Percentiles rank a stretch among this genome's conserved stretches.
Evolutionary conservation across 2,329 filamentous ascomycete genomes (phyloP).

Genomic region (Hirsutella rhossiliensis): DNA sequence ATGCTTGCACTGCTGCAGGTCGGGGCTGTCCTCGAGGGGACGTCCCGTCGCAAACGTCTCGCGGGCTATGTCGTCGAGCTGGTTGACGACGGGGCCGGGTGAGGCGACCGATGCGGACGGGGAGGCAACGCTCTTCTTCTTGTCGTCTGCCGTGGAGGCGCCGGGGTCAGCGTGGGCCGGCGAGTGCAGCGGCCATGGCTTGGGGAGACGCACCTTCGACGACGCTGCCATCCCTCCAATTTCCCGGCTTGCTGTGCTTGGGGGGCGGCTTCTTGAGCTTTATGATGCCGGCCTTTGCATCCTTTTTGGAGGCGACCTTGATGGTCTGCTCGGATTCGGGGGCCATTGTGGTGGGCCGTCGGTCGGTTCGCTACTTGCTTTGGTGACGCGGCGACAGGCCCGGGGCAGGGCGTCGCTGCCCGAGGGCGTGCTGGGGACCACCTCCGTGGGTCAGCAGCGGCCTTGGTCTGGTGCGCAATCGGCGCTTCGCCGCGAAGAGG

Average conservation of each 20-base stretch:
- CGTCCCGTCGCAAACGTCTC: conserved; percentile 73
- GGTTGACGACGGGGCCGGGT: conserved; percentile 47
- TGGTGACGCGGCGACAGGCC: background rate
- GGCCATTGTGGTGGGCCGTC: conserved; percentile 1
- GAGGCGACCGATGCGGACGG: conserved; percentile 29
- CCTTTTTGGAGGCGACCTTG: conserved; percentile 49
- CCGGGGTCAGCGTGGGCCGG: background rate
- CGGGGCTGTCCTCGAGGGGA: conserved; percentile 67
- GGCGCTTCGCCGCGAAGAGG: background rate
- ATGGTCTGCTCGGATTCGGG: conserved; percentile 40
- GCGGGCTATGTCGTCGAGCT: conserved; percentile 63
- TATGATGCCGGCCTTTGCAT: conserved; percentile 36
- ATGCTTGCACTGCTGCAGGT: conserved; percentile 80
- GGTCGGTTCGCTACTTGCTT: background rate
- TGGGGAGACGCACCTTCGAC: conserved; percentile 39
- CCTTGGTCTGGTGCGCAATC: background rate
- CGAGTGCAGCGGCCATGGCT: background rate
- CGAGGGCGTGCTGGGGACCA: background rate
- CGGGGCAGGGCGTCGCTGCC: background rate
- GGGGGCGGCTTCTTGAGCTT: conserved; percentile 52
- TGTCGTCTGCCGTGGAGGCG: conserved; percentile 30
- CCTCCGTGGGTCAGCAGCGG: background rate
- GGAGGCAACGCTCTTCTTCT: conserved; percentile 36
- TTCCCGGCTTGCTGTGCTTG: conserved; percentile 54
- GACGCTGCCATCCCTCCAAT: conserved; percentile 58